A percentile compares a stretch with the other conserved stretches of the same genome.
Conservation (phyloP, 2,329 filamentous ascomycete species). For the Anthostomella pinea region DNA sequence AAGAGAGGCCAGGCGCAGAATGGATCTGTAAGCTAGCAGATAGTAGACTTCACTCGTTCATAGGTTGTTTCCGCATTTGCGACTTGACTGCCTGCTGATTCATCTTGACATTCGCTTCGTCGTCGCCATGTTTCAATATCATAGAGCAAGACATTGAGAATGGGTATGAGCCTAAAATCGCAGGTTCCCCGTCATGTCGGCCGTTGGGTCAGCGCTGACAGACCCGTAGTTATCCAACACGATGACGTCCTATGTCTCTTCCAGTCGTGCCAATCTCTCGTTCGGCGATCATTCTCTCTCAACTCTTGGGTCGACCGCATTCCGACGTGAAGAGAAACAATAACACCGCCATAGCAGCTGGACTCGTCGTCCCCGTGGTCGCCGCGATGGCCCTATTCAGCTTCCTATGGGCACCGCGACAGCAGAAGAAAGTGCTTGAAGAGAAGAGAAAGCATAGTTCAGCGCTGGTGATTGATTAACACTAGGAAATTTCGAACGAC, state of each 20-base stretch:
- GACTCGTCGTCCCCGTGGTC: slow-evolving; percentile 24
- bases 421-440: slow-evolving; percentile 21
- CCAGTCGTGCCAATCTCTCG: too few relatives aligned
- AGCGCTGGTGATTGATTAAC: slow-evolving; percentile 21
- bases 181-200: slow-evolving; percentile 1
- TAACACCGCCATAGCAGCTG: slow-evolving; percentile 24
- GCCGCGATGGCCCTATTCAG: slow-evolving; percentile 20
- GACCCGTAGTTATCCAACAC: slow-evolving; percentile 8
- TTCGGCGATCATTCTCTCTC: slow-evolving; percentile 11
- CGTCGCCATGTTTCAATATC: slow-evolving; percentile 22
- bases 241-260: slow-evolving; percentile 7
- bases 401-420: slow-evolving; percentile 20
- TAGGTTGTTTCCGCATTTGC: too few relatives aligned
- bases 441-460: slow-evolving; percentile 23
- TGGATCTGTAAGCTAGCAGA: too few relatives aligned
- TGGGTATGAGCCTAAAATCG: slow-evolving; percentile 1
- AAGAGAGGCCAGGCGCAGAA: too few relatives aligned
- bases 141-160: slow-evolving; percentile 1
- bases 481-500: slow-evolving; percentile 4
- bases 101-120: too few relatives aligned
- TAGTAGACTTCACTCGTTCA: too few relatives aligned
- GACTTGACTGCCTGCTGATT: too few relatives aligned
- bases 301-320: slow-evolving; percentile 9
- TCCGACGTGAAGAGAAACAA: slow-evolving; percentile 14
- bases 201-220: slow-evolving; percentile 1